These are phyloP conservation scores for Annulohypoxylon maeteangense DNA, from an alignment of 495 filamentous ascomycete species.

Conservation along the genomic window DNA sequence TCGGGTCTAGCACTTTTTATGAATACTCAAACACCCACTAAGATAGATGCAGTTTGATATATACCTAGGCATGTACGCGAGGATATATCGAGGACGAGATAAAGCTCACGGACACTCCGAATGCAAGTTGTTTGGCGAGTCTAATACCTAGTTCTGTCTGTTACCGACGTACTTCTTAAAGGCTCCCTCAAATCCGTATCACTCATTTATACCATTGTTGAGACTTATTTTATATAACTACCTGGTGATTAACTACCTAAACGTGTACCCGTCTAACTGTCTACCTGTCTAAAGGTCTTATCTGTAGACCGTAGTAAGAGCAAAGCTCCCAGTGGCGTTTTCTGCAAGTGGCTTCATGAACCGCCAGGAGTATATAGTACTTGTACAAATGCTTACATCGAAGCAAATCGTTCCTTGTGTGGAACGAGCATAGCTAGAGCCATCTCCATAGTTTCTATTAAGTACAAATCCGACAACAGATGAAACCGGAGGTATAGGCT, in stretches of 20 bases:
- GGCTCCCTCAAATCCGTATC: background rate
- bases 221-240: slow-evolving; percentile 17
- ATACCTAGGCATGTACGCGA: background rate
- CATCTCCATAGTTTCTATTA: background rate
- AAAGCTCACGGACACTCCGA: background rate
- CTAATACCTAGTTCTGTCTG: background rate
- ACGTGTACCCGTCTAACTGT: background rate
- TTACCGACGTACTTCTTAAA: background rate
- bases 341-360: background rate
- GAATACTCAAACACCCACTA: background rate
- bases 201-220: slow-evolving; percentile 5
- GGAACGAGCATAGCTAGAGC: background rate
- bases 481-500: slow-evolving; percentile 2
- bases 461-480: background rate
- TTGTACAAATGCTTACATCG: background rate
- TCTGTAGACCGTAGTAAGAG: background rate
- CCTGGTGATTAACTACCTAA: slow-evolving; percentile 6
- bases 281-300: background rate
- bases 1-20: background rate
- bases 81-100: background rate
- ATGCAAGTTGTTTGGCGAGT: background rate
- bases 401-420: background rate
- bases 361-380: background rate
- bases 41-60: background rate
- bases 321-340: background rate